Evolutionary conservation across 805 yeast genomes (phyloP), one percentile per base, ranked within the genome.

Genomic region (Wickerhamiella sergipiensis): DNA sequence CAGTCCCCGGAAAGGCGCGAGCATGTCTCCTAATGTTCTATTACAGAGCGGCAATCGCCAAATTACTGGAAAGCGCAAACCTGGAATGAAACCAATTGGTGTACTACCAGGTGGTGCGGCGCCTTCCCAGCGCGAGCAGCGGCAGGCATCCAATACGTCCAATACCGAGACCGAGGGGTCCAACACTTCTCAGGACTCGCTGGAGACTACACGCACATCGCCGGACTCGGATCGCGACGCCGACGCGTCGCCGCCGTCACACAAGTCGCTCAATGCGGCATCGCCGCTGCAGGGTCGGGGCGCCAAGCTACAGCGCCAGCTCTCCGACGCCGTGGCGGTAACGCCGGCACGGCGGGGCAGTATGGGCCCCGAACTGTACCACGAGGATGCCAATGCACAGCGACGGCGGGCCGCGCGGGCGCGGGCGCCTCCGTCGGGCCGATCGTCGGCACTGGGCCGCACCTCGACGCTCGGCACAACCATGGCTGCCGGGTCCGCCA

Each of bases 401-500:
- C 26, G 26, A 12, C 44, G 19, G 26, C 44, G 26, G 44, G 26
- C 26, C 23, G 24, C 44, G n/a, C 23, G 44, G 22, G 48, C 48
- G 13, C 43, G 51, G 3, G 29, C 46, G 9, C 29, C 45, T n/a
- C 48, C 51, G 2, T 23, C 45, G 15, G 48, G 50, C 3, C 45
- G 53, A 7, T n/a, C 44, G 8, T 31, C 47, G 3, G 48, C 48
- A 7, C 38, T 50, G 48, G 54, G 55, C 31, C 46, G 49, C 24
- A 47, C 46, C 18, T 52, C 57, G 15, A 50, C 56, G 2, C 48
- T 50, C 13, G 45, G 53, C 39, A 36, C 33, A 6, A 7, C 12
- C 15, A 7, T 29, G 15, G 33, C 15, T 29, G 15, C 15, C 33
- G 9, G 33, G 3, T 7, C 33, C 15, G 15, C 15, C 33, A 29